Base-by-base conservation (phyloP, 371 early-diverging fungal species). In the Circinella minor region DNA sequence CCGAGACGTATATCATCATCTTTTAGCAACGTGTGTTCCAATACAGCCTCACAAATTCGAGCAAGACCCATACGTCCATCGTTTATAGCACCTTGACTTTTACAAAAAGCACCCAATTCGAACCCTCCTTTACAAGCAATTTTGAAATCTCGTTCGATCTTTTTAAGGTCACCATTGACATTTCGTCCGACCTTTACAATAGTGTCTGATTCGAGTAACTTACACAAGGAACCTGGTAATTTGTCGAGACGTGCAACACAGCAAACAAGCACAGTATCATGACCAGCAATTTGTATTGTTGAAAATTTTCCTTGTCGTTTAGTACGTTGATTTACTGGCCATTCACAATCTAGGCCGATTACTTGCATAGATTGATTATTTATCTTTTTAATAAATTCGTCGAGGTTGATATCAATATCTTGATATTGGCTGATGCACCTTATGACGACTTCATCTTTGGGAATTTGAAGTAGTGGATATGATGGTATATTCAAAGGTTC, bases 341-440 rank as follows among this genome's bases (percentile, higher is more conserved):
- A 55, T 20, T 55, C 57, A n/a, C 57, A 55, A 55, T 55, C 57
- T 10, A 55, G 27, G 4, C 57, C 57, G 27, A 55, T 55, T 5
- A n/a, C 34, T 20, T 55, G 57, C 6, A n/a, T n/a, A n/a, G n/a
- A n/a, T n/a, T n/a, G n/a, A n/a, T 9, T 27, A 11, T 20, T n/a
- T 18, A 4, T 13, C 27, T 55, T n/a, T 18, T 27, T 11, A 4
- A 49, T 5, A 49, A 49, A n/a, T n/a, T 15, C 13, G 14, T 5
- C 14, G n/a, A 14, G 4, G 4, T 4, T 15, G 14, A 4, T 4
- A 4, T 49, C 49, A 49, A 49, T 49, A 9, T 49, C 49, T n/a
- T 49, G 17, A 49, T 11, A n/a, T 15, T 4, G 5, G n/a, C 49
- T 11, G 14, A 49, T 14, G 14, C 14, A 49, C n/a, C n/a, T n/a